Evolutionary conservation across 148 eudicot species (phyloP).

Genomic region (Talinum fruticosum): DNA sequence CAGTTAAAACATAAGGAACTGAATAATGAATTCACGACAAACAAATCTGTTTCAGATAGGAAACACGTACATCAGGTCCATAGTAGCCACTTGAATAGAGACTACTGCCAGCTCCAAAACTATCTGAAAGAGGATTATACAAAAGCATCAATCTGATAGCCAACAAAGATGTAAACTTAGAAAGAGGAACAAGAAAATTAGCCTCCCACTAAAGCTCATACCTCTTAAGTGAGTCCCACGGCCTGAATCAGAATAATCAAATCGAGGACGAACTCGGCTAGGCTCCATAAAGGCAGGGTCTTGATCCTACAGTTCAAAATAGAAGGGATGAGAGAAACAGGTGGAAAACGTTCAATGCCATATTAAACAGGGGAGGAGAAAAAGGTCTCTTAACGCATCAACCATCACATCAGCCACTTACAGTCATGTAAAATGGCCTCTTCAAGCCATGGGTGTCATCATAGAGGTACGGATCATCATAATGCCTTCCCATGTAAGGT

Average conservation of each 20-base stretch:
- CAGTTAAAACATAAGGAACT: constrained; percentile 4
- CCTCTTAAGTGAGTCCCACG: constrained; percentile 56
- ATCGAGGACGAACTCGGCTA: constrained; percentile 63
- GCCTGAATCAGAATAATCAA: constrained; percentile 56
- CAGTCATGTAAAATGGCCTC: constrained; percentile 63
- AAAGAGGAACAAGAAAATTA: background rate
- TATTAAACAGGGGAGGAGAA: constrained; percentile 13
- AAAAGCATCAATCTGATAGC: background rate
- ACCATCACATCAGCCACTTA: constrained; percentile 31
- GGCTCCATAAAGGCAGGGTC: constrained; percentile 66
- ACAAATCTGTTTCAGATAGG: constrained; percentile 1
- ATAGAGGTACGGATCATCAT: constrained; percentile 62
- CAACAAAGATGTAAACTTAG: background rate
- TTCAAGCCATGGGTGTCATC: constrained; percentile 60
- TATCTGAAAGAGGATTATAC: constrained; percentile 29
- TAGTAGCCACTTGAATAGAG: constrained; percentile 55
- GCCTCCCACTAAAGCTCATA: constrained; percentile 19
- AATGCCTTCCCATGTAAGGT: constrained; percentile 50
- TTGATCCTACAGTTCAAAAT: constrained; percentile 36
- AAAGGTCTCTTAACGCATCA: background rate
- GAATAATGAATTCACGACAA: background rate
- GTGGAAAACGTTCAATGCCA: background rate
- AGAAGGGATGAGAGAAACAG: background rate
- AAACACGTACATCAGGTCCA: constrained; percentile 51
- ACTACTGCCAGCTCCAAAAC: constrained; percentile 47